phyloP scores from a whole-genome alignment of 2,329 filamentous ascomycete species.

The Pestalotiopsis sp. region DNA sequence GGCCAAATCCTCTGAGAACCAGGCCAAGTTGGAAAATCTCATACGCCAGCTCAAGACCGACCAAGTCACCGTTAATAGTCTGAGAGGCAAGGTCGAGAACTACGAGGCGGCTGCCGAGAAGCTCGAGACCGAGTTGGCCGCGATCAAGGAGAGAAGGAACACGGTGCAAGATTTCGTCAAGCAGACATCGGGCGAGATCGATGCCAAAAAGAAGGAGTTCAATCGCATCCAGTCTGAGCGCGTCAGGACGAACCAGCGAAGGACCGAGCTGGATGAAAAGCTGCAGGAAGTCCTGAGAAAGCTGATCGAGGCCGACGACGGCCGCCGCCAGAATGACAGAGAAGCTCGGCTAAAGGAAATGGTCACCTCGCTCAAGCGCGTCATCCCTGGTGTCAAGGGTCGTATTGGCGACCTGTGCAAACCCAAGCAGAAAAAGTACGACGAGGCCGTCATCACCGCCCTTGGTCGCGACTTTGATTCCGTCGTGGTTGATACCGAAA shows the following conservation, averaged over 20 bases:
- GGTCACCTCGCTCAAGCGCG: conserved; percentile 82
- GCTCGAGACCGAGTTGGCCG: conserved; percentile 70
- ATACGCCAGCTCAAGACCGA: conserved; percentile 88
- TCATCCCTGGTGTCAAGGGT: conserved; percentile 90
- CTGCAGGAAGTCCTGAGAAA: conserved; percentile 79
- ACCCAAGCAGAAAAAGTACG: conserved; percentile 96
- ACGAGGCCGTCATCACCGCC: conserved; percentile 89
- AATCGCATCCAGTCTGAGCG: conserved; percentile 85
- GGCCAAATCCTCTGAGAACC: conserved; percentile 78
- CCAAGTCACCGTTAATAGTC: conserved; percentile 84
- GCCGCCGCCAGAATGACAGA: conserved; percentile 81
- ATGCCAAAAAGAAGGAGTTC: conserved; percentile 86
- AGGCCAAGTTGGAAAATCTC: conserved; percentile 83
- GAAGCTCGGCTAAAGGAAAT: conserved; percentile 81
- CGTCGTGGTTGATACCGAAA: conserved; percentile 92
- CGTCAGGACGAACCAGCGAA: conserved; percentile 76
- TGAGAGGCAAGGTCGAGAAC: conserved; percentile 85
- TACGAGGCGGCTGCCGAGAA: conserved; percentile 75
- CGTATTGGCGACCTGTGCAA: conserved; percentile 90
- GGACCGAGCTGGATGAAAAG: conserved; percentile 90
- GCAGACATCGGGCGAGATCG: conserved; percentile 75
- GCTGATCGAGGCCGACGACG: conserved; percentile 83
- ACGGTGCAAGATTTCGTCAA: conserved; percentile 65
- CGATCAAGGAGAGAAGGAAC: conserved; percentile 69
- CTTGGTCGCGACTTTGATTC: conserved; percentile 93